Conservation (phyloP, 2,329 filamentous ascomycete genomes). For the Catunica adiposa region DNA sequence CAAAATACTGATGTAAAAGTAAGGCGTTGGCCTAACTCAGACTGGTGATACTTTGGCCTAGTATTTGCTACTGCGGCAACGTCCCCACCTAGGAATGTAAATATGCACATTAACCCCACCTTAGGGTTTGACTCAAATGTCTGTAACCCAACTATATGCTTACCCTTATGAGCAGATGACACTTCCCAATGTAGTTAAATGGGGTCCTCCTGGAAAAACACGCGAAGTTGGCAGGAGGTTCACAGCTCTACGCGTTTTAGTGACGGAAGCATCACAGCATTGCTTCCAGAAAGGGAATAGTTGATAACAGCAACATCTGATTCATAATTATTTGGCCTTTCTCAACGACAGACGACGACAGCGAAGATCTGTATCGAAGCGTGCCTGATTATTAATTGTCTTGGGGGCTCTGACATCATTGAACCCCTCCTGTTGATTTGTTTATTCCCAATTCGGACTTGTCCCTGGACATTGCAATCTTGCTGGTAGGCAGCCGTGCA, state of each 20-base stretch:
- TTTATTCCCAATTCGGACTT: no score
- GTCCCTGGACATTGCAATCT: no score
- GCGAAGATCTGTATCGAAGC: no score
- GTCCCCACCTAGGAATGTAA: not conserved
- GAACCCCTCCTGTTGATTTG: no score
- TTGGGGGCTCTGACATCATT: no score
- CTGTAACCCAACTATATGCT: not conserved
- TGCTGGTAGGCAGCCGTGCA: no score
- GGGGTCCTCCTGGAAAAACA: not conserved
- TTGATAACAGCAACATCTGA: not conserved
- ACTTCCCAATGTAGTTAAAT: slow-evolving; percentile 5
- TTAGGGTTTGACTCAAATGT: not conserved
- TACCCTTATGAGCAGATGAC: not conserved
- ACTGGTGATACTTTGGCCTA: not conserved
- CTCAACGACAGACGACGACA: no score
- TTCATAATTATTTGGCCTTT: no score
- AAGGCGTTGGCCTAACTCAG: not conserved
- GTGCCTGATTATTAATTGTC: no score
- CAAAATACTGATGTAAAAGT: not conserved
- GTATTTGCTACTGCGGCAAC: not conserved
- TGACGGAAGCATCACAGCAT: not conserved
- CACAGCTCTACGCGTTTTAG: not conserved
- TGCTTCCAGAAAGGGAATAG: not conserved
- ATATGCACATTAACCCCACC: not conserved
- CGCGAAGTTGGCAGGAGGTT: not conserved